A percentile compares a stretch with the other conserved stretches of the same genome.
Conservation (phyloP, 1,139 yeast genomes). For the Kodamaea fungicola region DNA sequence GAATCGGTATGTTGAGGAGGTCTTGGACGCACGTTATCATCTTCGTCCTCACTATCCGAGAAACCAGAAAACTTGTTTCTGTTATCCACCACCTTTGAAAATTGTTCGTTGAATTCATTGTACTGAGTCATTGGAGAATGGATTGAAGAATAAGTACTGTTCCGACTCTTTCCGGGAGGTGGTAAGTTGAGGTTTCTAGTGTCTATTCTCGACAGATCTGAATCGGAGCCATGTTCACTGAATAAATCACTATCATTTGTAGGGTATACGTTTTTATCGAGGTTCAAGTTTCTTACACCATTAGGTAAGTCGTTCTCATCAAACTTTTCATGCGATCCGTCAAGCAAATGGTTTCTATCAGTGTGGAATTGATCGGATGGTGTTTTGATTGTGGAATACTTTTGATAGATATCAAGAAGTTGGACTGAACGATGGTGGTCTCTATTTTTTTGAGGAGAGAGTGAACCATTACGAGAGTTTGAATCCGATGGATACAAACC, state of each 20-base stretch:
- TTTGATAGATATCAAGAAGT: slow-evolving; percentile 45
- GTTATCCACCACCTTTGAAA: slow-evolving; percentile 23
- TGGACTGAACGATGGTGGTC: slow-evolving; percentile 35
- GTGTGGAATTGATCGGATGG: slow-evolving; percentile 41
- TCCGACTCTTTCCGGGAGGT: slow-evolving; percentile 29
- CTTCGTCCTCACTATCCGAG: slow-evolving; percentile 15
- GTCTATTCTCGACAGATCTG: slow-evolving; percentile 23
- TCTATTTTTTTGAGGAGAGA: background rate
- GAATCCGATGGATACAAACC: background rate
- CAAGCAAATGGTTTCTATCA: slow-evolving; percentile 27
- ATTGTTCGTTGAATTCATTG: slow-evolving; percentile 49
- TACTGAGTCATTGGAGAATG: slow-evolving; percentile 53
- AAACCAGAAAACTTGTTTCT: slow-evolving; percentile 11
- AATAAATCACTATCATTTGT: slow-evolving; percentile 37
- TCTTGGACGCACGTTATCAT: slow-evolving; percentile 9
- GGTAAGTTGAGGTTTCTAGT: slow-evolving; percentile 25
- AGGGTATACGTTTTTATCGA: slow-evolving; percentile 31
- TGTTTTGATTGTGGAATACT: slow-evolving; percentile 38
- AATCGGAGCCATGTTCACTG: slow-evolving; percentile 29
- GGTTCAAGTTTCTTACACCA: slow-evolving; percentile 26
- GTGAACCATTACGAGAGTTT: background rate
- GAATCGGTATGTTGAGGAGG: background rate
- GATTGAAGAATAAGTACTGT: slow-evolving; percentile 40
- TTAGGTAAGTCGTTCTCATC: slow-evolving; percentile 35
- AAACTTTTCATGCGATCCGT: slow-evolving; percentile 36